Conservation (phyloP, 2,329 filamentous ascomycete genomes). For the Fusarium pseudonygamai region DNA sequence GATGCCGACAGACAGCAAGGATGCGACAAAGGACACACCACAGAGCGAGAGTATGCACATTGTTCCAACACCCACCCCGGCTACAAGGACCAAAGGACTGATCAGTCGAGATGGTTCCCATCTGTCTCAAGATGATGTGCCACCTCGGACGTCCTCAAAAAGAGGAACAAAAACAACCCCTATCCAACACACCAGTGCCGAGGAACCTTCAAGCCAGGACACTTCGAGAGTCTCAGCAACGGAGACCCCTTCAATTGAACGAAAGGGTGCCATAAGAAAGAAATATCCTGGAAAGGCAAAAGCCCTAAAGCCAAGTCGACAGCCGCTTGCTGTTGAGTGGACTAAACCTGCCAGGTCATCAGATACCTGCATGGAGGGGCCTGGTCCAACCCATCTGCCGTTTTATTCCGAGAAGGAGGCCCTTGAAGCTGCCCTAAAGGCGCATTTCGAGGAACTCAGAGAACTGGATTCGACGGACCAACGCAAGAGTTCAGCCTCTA, state of each 20-base stretch:
- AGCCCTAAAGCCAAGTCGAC: background rate
- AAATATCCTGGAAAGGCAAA: conserved; percentile 19
- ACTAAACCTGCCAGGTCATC: background rate
- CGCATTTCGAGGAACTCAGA: conserved; percentile 27
- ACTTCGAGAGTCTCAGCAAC: background rate
- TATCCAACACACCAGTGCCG: background rate
- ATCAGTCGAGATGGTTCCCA: conserved; percentile 9
- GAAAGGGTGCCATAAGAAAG: conserved; percentile 32
- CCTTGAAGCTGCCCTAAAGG: conserved; percentile 29
- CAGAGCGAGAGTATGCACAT: background rate
- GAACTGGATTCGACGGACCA: conserved; percentile 13
- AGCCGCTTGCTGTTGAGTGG: conserved; percentile 18
- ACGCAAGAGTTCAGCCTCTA: background rate
- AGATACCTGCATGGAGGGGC: background rate
- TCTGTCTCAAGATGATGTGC: conserved; percentile 38
- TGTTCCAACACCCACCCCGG: background rate
- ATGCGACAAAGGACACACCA: background rate
- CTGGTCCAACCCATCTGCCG: background rate
- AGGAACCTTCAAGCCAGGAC: background rate
- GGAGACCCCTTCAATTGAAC: conserved; percentile 13
- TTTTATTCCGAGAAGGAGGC: conserved; percentile 28
- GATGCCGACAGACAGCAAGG: background rate
- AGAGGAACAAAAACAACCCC: background rate
- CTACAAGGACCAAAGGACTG: background rate
- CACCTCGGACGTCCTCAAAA: conserved; percentile 45